Conservation (phyloP, 1,139 yeast genomes). For the Yamadazyma trypodendri region DNA sequence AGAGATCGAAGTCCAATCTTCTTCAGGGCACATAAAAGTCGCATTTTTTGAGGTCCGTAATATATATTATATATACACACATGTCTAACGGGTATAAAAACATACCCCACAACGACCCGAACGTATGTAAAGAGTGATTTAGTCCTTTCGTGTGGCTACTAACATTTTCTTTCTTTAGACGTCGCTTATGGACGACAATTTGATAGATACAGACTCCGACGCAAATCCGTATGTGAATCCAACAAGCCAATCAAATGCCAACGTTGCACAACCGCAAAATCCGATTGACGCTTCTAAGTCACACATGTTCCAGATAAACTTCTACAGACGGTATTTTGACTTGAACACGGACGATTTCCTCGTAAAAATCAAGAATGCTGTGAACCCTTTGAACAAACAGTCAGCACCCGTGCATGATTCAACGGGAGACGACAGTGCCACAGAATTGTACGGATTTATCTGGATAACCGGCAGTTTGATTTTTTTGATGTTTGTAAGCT, state of each 20-base stretch:
- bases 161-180: too few relatives aligned
- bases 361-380: slow-evolving; percentile 38
- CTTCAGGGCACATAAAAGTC: slow-evolving; percentile 5
- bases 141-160: too few relatives aligned
- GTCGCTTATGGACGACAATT: slow-evolving; percentile 13
- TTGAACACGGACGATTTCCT: slow-evolving; percentile 62
- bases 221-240: background rate
- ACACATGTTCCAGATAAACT: slow-evolving; percentile 55
- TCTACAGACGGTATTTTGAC: slow-evolving; percentile 61
- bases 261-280: slow-evolving; percentile 18
- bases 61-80: too few relatives aligned
- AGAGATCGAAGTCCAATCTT: slow-evolving; percentile 10
- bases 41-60: too few relatives aligned
- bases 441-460: slow-evolving; percentile 77
- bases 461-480: slow-evolving; percentile 85
- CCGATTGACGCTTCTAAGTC: slow-evolving; percentile 18
- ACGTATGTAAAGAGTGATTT: slow-evolving; percentile 5
- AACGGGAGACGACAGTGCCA: slow-evolving; percentile 30
- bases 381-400: slow-evolving; percentile 43
- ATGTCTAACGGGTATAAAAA: slow-evolving; percentile 9
- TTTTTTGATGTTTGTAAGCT: slow-evolving; percentile 68
- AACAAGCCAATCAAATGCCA: slow-evolving; percentile 12
- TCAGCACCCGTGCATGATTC: slow-evolving; percentile 16
- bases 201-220: slow-evolving; percentile 13
- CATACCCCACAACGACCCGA: slow-evolving; percentile 10